phyloP scores from a whole-genome alignment of 2,329 filamentous ascomycete species.

The Coccinonectria pachysandricola region DNA sequence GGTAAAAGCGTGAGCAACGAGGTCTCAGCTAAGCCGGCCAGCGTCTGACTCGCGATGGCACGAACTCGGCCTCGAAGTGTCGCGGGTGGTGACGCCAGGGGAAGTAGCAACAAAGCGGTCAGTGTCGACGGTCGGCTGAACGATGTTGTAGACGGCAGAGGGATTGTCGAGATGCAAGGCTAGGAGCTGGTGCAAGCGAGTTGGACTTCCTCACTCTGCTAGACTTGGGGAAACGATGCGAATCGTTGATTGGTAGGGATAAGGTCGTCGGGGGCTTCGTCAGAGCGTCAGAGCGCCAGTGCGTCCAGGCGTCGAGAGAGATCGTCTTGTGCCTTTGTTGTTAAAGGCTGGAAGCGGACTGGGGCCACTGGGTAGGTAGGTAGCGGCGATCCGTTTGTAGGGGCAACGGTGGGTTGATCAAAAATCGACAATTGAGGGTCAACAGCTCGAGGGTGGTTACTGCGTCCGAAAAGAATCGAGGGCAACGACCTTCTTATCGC shows the following conservation, averaged over 20 bases:
- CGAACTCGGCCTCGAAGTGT: conserved; percentile 13
- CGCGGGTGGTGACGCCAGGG: conserved; percentile 7
- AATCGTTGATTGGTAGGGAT: conserved; percentile 21
- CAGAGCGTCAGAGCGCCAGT: conserved; percentile 13
- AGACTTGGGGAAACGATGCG: conserved; percentile 13
- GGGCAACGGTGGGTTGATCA: too few species aligned
- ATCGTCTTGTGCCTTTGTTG: conserved; percentile 6
- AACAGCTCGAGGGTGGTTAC: too few species aligned
- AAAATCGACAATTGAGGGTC: too few species aligned
- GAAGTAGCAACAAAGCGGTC: too few species aligned
- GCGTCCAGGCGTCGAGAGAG: conserved; percentile 15
- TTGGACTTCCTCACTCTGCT: conserved; percentile 13
- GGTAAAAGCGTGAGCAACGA: conserved; percentile 8
- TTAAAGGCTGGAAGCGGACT: too few species aligned
- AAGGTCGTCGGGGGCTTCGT: too few species aligned
- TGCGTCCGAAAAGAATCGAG: too few species aligned
- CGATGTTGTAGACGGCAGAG: not conserved
- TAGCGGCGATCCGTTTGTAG: too few species aligned
- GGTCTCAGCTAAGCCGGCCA: conserved; percentile 19
- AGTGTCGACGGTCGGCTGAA: not conserved
- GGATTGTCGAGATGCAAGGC: conserved; percentile 1
- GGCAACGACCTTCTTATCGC: too few species aligned
- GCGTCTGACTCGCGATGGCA: conserved; percentile 17
- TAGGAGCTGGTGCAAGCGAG: conserved; percentile 12
- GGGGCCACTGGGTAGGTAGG: too few species aligned